Evolutionary conservation across 495 filamentous ascomycete genomes (phyloP), one percentile per base, ranked within the genome.

Genomic region (Aspergillus haitiensis): DNA sequence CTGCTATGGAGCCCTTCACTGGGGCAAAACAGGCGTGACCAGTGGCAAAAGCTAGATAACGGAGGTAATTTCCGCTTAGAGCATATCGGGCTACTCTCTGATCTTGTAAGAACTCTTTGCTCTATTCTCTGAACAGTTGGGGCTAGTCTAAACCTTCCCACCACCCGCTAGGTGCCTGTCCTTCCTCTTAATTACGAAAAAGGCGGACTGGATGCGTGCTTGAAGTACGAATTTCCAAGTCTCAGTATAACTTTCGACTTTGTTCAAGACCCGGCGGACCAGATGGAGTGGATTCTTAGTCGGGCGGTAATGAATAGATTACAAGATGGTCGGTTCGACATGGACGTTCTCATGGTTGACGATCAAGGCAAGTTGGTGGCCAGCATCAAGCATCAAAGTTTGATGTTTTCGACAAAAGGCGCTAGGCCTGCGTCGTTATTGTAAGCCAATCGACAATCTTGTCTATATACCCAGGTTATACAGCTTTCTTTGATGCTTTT

Each of bases 281-380:
- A 47, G 44, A 21, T 7, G 44, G 44, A 47, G 44, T 47, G 44
- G 44, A 47, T 47, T 10, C 44, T 47, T 9, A 47, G 15, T 16
- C 44, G 44, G 0, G 15, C 44, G 15, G 27, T 9, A 2, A 47
- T 47, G 44, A 47, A 47, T 9, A 15, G 44, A 16, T 21, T 47
- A 21, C 16, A 47, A 7, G 16, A 47, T 7, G 44, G 44, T 5
- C 15, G 44, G 44, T 47, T 47, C 10, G 44, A 47, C 27, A 47
- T 47, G 44, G 44, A 47, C 27, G n/a, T 47, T 15, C 44, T 18
- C 15, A 47, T 47, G 44, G 10, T 47, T 2, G 15, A 47, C 7
- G 44, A 21, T 47, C 6, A 47, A 7, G 44, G 44, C 15, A 7
- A 4, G 6, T 10, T 47, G n/a, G 44, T 47, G 44, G 44, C 44